Base-by-base conservation (phyloP, 2,329 filamentous ascomycete genomes). In the Penicillium sp. region DNA sequence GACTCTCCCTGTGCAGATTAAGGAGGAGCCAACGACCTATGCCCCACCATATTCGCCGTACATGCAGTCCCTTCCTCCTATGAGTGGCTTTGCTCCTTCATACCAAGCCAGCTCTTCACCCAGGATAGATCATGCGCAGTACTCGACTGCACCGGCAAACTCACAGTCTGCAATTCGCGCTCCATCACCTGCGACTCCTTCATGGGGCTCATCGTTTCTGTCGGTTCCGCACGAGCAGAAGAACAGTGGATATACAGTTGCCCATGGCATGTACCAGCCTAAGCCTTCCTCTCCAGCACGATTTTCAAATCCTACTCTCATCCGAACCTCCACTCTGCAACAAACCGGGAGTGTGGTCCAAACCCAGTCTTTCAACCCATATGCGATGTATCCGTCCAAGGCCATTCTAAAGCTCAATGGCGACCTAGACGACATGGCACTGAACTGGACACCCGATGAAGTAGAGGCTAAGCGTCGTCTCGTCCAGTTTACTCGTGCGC, bases 331-430 rank as follows among this genome's bases (percentile, higher is more conserved):
- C 2, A 90, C 87, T 3, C 76, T 91, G 52, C 85, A 87, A 63
- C 83, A 86, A 57, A 83, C 85, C 8, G 79, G 80, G 31, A 78
- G 76, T 26, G 66, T 79, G 11, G 70, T 78, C n/a, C 83, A 79
- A 66, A 82, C 75, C 65, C 84, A 79, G 44, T 75, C 83, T 19
- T 91, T 93, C 78, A 92, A 93, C 69, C 90, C 90, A 0, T 93
- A 96, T 73, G 86, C 89, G 3, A 86, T 94, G 67, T 94, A 93
- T 73, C 89, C 92, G 17, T 87, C 88, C 72, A 97, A 97, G 80
- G 95, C 93, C 0, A 83, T 90, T 19, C 82, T 98, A 31, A 92
- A 95, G 72, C 90, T 98, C 63, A 86, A 90, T 58, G 93, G 93
- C 21, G 91, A 97, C 71, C 84, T 99, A 52, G 88, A 93, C 56